phyloP scores from a whole-genome alignment of 306 rosid species.

The Ammopiptanthus mongolicus region DNA sequence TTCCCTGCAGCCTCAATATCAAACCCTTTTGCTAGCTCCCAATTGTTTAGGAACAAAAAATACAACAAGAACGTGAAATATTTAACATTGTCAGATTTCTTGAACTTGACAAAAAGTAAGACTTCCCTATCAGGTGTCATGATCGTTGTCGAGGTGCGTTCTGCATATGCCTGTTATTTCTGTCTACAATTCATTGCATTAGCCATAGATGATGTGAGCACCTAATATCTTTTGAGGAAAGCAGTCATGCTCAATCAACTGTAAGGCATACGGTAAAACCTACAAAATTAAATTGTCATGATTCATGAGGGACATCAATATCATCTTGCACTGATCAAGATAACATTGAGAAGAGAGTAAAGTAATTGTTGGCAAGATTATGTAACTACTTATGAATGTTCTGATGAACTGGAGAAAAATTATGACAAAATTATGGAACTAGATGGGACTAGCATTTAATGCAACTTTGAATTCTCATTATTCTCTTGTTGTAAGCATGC shows the following conservation, averaged over 20 bases:
- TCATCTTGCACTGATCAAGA: not conserved
- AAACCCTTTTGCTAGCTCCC: slow-evolving; percentile 29
- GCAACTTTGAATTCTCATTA: not conserved
- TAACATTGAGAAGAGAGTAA: not conserved
- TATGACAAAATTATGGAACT: not conserved
- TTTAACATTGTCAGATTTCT: slow-evolving; percentile 53
- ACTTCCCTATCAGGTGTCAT: slow-evolving; percentile 56
- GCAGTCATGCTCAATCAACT: not conserved
- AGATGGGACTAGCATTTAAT: not conserved
- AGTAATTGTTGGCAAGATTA: not conserved
- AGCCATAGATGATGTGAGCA: not conserved
- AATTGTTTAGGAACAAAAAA: slow-evolving; percentile 43
- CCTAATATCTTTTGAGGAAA: not conserved
- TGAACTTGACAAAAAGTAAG: slow-evolving; percentile 54
- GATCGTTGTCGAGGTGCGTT: slow-evolving; percentile 67
- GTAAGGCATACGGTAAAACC: not conserved
- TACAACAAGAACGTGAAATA: slow-evolving; percentile 27
- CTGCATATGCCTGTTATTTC: slow-evolving; percentile 3
- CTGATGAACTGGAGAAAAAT: not conserved
- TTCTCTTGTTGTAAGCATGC: not conserved
- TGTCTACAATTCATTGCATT: not conserved
- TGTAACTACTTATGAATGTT: not conserved
- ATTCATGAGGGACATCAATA: not conserved
- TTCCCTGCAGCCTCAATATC: slow-evolving; percentile 54
- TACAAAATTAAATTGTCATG: not conserved